Percentiles rank a stretch among this genome's conserved stretches.
phyloP scores from a whole-genome alignment of 129 eudicot species.

The Artemisia argyi region DNA sequence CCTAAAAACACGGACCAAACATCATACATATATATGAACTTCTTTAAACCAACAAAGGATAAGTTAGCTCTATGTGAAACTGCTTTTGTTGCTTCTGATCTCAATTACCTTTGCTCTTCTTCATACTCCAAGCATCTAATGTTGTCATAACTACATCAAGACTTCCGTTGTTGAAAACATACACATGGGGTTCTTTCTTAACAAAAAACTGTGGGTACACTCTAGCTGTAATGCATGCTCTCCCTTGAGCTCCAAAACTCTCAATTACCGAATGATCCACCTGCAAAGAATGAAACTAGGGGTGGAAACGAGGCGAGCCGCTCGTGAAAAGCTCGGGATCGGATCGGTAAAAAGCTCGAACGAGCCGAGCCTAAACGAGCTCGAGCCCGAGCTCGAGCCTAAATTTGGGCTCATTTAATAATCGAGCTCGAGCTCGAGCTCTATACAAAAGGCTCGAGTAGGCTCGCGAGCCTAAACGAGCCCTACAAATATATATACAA shows the following conservation, averaged over 20 bases:
- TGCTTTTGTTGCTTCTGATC: conserved; percentile 1
- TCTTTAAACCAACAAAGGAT: conserved; percentile 9
- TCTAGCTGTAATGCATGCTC: conserved; percentile 54
- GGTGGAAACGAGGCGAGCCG: too few species aligned
- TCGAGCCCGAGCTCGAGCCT: too few species aligned
- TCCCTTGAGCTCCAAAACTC: conserved; percentile 61
- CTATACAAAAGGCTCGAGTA: too few species aligned
- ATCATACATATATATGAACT: neutral
- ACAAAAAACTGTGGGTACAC: conserved; percentile 41
- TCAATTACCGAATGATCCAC: conserved; percentile 58
- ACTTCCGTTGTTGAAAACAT: conserved; percentile 51
- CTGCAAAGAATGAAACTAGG: conserved; percentile 34
- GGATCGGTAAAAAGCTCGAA: too few species aligned
- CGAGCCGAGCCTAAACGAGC: too few species aligned
- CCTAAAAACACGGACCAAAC: neutral
- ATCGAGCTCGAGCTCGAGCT: too few species aligned
- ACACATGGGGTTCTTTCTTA: conserved; percentile 39
- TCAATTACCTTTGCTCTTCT: conserved; percentile 41
- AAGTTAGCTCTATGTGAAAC: neutral
- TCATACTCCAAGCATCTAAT: conserved; percentile 65
- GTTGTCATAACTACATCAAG: conserved; percentile 34
- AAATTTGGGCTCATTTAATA: too few species aligned
- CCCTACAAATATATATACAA: too few species aligned
- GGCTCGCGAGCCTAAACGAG: too few species aligned
- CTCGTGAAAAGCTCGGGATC: too few species aligned